Percentiles rank a stretch among this genome's conserved stretches.
These are phyloP conservation scores for Tolypocladium guangdongense DNA, from an alignment of 2,329 filamentous ascomycete genomes.

Conservation along the genomic window DNA sequence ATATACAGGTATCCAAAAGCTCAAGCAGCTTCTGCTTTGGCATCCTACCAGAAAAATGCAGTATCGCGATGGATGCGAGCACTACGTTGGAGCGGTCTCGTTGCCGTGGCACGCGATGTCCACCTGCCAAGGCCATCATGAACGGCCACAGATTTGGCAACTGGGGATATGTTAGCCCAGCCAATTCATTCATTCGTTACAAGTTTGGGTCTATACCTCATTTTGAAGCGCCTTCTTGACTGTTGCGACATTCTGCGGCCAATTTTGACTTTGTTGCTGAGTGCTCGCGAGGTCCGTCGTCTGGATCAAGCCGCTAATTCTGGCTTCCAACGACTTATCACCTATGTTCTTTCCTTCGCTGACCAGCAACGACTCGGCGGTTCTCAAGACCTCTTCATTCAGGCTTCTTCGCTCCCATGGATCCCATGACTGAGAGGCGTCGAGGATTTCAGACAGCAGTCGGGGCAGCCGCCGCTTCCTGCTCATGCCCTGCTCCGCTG, in stretches of 20 bases:
- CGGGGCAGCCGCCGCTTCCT: background rate
- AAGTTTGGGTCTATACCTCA: background rate
- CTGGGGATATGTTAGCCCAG: background rate
- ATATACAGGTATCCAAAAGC: background rate
- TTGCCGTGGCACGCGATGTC: background rate
- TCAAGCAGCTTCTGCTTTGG: background rate
- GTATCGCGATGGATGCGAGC: background rate
- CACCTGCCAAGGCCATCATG: background rate
- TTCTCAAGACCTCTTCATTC: background rate
- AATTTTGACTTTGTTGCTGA: background rate
- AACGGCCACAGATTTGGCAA: background rate
- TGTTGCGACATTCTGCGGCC: background rate
- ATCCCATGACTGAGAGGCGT: background rate
- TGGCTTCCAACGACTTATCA: background rate
- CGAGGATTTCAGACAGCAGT: background rate
- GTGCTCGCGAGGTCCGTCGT: background rate
- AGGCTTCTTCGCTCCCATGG: background rate
- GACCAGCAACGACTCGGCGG: background rate
- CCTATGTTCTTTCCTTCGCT: background rate
- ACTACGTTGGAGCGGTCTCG: background rate
- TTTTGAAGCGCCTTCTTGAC: background rate
- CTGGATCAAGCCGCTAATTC: background rate
- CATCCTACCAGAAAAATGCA: background rate
- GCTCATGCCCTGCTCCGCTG: background rate
- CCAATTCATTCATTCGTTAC: background rate